A percentile compares a stretch with the other conserved stretches of the same genome.
Conservation (phyloP, 306 rosid species). For the Quillaja saponaria region DNA sequence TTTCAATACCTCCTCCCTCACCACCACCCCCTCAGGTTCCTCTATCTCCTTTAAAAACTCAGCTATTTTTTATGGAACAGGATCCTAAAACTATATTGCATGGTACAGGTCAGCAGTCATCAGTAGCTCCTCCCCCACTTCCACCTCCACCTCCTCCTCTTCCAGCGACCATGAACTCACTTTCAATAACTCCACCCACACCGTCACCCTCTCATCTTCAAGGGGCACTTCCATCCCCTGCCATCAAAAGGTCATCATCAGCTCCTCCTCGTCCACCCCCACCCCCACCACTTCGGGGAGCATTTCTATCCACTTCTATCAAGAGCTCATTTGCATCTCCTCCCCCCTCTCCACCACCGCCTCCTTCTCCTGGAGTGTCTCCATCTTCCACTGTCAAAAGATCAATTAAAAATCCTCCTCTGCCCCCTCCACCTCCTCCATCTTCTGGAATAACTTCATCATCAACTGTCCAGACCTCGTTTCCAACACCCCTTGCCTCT, state of each 20-base stretch:
- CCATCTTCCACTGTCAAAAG: constrained; percentile 29
- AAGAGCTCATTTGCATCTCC: constrained; percentile 25
- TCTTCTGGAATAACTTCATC: constrained; percentile 29
- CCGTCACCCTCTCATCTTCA: constrained; percentile 26
- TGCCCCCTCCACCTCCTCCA: constrained; percentile 29
- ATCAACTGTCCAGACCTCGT: constrained; percentile 27
- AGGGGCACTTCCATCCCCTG: constrained; percentile 14
- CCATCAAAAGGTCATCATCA: constrained; percentile 24
- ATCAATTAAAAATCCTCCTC: constrained; percentile 33
- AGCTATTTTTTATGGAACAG: too few species aligned
- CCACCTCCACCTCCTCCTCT: constrained; percentile 33
- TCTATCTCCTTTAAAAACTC: too few species aligned
- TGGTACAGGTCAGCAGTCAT: too few species aligned
- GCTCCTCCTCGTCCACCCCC: constrained; percentile 15
- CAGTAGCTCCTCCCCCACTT: background rate
- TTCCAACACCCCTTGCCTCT: constrained; percentile 39
- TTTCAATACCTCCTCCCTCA: constrained; percentile 6
- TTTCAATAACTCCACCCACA: background rate
- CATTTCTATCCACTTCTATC: constrained; percentile 11
- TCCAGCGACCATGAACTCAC: background rate
- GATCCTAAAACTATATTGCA: too few species aligned
- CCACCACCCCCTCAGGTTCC: constrained; percentile 25
- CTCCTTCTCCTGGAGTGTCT: constrained; percentile 31
- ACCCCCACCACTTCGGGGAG: background rate
- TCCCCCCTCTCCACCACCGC: constrained; percentile 31